Conservation (phyloP, 2,329 filamentous ascomycete genomes). For the Exophiala aquamarina region DNA sequence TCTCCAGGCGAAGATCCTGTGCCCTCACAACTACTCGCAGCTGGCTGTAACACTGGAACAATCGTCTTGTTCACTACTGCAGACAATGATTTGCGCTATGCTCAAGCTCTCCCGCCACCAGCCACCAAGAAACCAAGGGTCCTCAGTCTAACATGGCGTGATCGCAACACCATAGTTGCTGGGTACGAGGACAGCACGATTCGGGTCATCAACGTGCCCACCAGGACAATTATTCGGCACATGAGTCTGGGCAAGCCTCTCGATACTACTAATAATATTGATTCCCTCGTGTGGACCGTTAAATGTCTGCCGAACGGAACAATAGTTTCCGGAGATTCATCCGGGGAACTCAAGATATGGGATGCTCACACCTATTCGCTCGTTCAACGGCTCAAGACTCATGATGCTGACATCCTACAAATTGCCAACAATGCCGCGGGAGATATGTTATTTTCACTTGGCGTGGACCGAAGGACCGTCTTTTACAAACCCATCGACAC, state of each 20-base stretch:
- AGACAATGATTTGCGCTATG: slow-evolving; percentile 78
- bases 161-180: slow-evolving; percentile 76
- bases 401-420: slow-evolving; percentile 87
- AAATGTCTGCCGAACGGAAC: slow-evolving; percentile 84
- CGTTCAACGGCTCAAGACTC: slow-evolving; percentile 78
- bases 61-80: slow-evolving; percentile 84
- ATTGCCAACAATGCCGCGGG: slow-evolving; percentile 81
- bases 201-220: slow-evolving; percentile 82
- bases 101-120: slow-evolving; percentile 71
- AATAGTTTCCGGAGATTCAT: slow-evolving; percentile 92
- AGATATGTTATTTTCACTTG: slow-evolving; percentile 79
- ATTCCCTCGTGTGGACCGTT: slow-evolving; percentile 94
- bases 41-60: slow-evolving; percentile 87
- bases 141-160: slow-evolving; percentile 87
- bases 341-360: slow-evolving; percentile 90
- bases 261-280: slow-evolving; percentile 79
- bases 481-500: slow-evolving; percentile 68
- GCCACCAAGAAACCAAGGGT: slow-evolving; percentile 84
- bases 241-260: slow-evolving; percentile 85
- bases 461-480: slow-evolving; percentile 86
- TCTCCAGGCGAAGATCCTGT: slow-evolving; percentile 37
- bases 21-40: slow-evolving; percentile 67
- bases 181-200: slow-evolving; percentile 98
- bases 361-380: slow-evolving; percentile 90
- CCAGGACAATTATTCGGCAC: slow-evolving; percentile 70